Evolutionary conservation across 768 basidiomycete species (phyloP), one percentile per base, ranked within the genome.

Genomic region (Lactarius sanguifluus): DNA sequence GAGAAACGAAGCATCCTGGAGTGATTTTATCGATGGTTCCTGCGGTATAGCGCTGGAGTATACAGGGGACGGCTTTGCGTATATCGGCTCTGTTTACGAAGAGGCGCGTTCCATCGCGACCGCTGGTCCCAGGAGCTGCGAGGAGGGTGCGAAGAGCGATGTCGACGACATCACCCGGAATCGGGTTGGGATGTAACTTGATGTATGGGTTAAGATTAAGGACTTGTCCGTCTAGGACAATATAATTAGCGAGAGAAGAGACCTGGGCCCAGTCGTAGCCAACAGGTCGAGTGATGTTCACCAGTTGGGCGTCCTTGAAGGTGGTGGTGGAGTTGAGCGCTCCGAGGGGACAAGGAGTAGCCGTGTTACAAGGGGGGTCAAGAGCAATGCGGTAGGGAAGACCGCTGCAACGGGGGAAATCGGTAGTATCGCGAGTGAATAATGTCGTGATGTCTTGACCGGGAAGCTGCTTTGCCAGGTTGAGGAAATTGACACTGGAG

Each of bases 21-120:
- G 95, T 89, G 74, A 97, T 82, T 78, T 98, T 97, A 81, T 98
- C 97, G 69, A 99, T 98, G 75, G 91, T 90, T 25, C 97, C 97
- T 0, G 95, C 96, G 59, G 85, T 85, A 76, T 97, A 99, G 15
- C 97, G 87, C 72, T 92, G 79, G 61, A 83, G 81, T 61, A 99
- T 81, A 76, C 97, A 99, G 12, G 86, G 83, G 3, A 97, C 82
- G 28, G 91, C 87, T 12, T 81, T 79, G 67, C 84, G 80, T 64
- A 93, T 84, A 61, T 84, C 83, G 7, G 81, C 70, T 55, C 86
- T 84, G 76, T 88, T 89, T 75, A 85, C 87, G 75, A 99, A 96
- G 36, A 94, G 80, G 56, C 90, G 86, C 0, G 96, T 98, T 1
- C 86, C 96, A 73, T 99, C 97, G 73, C 91, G 94, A 10, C 96